Percentiles rank a stretch among this genome's conserved stretches.
These are phyloP conservation scores for Cyberlindnera maclurae DNA, from an alignment of 805 yeast species.

Conservation along the genomic window DNA sequence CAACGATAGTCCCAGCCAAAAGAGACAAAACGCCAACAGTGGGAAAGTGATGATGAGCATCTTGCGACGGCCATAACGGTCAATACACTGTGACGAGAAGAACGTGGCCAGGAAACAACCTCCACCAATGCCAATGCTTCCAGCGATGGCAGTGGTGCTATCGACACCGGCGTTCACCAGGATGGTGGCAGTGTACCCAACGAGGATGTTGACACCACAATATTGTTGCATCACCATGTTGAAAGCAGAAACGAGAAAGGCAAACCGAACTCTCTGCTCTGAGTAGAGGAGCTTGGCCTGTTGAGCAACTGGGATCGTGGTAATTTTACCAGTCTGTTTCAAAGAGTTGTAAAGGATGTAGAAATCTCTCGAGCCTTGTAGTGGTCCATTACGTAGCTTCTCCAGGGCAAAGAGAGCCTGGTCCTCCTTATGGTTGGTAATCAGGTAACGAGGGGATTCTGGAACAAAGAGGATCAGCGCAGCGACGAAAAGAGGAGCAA, in stretches of 20 bases:
- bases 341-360: slow-evolving; percentile 50
- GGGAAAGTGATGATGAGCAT: slow-evolving; percentile 55
- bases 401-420: slow-evolving; percentile 46
- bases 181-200: slow-evolving; percentile 44
- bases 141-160: slow-evolving; percentile 37
- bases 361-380: slow-evolving; percentile 45
- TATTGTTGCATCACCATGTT: slow-evolving; percentile 49
- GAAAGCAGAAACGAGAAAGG: slow-evolving; percentile 41
- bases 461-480: slow-evolving; percentile 54
- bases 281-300: slow-evolving; percentile 37
- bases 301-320: slow-evolving; percentile 29
- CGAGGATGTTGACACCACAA: slow-evolving; percentile 48
- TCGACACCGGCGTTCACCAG: slow-evolving; percentile 38
- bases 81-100: slow-evolving; percentile 42
- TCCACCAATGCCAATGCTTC: slow-evolving; percentile 44
- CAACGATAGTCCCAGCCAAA: slow-evolving; percentile 43
- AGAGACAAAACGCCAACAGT: slow-evolving; percentile 46
- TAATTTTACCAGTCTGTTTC: slow-evolving; percentile 39
- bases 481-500: slow-evolving; percentile 49
- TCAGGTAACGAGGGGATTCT: slow-evolving; percentile 66
- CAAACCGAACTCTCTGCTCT: slow-evolving; percentile 42
- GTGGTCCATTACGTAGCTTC: slow-evolving; percentile 5
- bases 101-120: slow-evolving; percentile 40
- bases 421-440: slow-evolving; percentile 41
- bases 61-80: slow-evolving; percentile 42